These are phyloP conservation scores for Hirsutella minnesotensis DNA, from an alignment of 2,329 filamentous ascomycete genomes.

Conservation along the genomic window DNA sequence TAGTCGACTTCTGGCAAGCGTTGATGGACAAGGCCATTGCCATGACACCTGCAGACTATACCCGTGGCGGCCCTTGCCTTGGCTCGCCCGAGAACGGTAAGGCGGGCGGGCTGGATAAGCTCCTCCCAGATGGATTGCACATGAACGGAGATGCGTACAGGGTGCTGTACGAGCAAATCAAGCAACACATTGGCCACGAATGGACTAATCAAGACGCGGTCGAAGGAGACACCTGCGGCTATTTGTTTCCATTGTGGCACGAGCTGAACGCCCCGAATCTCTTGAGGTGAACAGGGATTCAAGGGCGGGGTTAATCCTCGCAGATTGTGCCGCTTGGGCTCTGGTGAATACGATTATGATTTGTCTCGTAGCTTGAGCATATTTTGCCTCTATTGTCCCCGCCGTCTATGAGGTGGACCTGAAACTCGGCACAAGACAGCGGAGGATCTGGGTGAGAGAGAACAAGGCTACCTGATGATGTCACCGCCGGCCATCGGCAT, in stretches of 20 bases:
- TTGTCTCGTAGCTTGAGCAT: too few species aligned
- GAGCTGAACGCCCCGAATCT: slow-evolving; percentile 3
- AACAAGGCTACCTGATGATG: not conserved
- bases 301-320: too few species aligned
- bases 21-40: slow-evolving; percentile 60
- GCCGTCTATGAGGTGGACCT: not conserved
- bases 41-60: slow-evolving; percentile 44
- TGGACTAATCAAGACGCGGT: slow-evolving; percentile 19
- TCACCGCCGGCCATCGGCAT: not conserved
- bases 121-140: slow-evolving; percentile 48
- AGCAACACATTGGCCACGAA: slow-evolving; percentile 34
- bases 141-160: slow-evolving; percentile 41
- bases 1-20: slow-evolving; percentile 70
- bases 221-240: slow-evolving; percentile 25
- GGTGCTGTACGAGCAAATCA: slow-evolving; percentile 36
- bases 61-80: slow-evolving; percentile 33
- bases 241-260: slow-evolving; percentile 38
- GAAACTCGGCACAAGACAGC: not conserved
- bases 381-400: not conserved
- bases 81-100: slow-evolving; percentile 38
- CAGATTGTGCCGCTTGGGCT: too few species aligned
- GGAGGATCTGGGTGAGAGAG: not conserved
- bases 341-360: too few species aligned
- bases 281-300: not conserved
- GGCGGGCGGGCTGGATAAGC: slow-evolving; percentile 35